A percentile compares a stretch with the other conserved stretches of the same genome.
phyloP scores from a whole-genome alignment of 768 basidiomycete species.

The Phanerochaete carnosa region DNA sequence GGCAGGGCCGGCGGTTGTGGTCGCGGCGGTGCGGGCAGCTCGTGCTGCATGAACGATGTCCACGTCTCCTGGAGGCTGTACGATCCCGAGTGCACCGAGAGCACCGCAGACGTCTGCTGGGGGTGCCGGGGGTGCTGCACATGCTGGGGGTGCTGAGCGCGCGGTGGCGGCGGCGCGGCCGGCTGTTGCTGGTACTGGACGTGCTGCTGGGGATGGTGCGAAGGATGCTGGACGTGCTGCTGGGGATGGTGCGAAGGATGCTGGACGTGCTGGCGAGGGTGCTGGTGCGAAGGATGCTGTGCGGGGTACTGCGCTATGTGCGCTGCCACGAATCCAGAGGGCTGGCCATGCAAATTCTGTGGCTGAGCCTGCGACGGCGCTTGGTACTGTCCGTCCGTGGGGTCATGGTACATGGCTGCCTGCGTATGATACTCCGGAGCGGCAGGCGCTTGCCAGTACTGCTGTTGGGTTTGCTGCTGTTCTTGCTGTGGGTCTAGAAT shows the following conservation, averaged over 20 bases:
- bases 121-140: neutral
- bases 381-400: neutral
- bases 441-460: neutral
- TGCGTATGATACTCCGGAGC: constrained; percentile 2
- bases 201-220: neutral
- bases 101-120: constrained; percentile 16
- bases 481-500: neutral
- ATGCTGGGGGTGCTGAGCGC: neutral
- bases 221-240: neutral
- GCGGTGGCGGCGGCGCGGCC: neutral
- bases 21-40: constrained; percentile 19
- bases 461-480: constrained; percentile 6
- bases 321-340: neutral
- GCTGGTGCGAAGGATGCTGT: no score
- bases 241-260: neutral
- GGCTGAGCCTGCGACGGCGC: neutral
- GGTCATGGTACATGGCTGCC: neutral
- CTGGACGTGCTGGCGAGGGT: neutral
- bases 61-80: constrained; percentile 70
- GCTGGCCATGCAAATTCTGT: neutral
- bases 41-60: constrained; percentile 57
- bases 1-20: neutral
- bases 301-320: neutral
- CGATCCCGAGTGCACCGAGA: constrained; percentile 46
- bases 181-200: neutral